A percentile compares a stretch with the other conserved stretches of the same genome.
Conservation (phyloP, 2,329 filamentous ascomycete genomes). For the Trichoderma sp. region DNA sequence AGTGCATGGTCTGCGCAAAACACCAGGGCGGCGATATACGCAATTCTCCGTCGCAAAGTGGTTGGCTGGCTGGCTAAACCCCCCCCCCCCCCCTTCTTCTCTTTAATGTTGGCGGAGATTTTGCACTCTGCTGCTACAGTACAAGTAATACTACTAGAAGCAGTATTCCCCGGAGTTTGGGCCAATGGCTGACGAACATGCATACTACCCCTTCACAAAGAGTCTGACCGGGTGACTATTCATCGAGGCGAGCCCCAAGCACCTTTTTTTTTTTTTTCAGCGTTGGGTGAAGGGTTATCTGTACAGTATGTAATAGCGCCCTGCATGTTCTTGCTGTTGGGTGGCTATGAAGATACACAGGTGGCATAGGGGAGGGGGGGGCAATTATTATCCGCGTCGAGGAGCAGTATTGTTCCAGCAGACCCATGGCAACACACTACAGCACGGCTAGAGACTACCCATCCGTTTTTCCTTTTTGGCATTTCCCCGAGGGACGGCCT, state of each 20-base stretch:
- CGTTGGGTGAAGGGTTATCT: not conserved
- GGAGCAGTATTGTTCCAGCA: not conserved
- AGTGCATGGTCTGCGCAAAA: not conserved
- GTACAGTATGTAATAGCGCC: too few species aligned
- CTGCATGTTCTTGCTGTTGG: not conserved
- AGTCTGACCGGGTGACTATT: not conserved
- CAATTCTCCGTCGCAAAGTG: conserved; percentile 6
- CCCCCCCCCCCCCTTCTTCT: too few species aligned
- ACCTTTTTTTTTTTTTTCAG: not conserved
- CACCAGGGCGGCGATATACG: not conserved
- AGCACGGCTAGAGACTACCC: not conserved
- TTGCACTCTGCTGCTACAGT: not conserved
- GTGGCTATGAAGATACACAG: not conserved
- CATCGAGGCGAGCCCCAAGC: not conserved
- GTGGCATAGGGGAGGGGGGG: not conserved
- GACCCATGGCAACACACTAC: not conserved
- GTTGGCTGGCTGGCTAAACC: not conserved
- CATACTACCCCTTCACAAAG: not conserved
- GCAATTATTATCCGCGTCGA: not conserved
- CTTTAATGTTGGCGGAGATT: conserved; percentile 1
- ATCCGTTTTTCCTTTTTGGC: conserved; percentile 11
- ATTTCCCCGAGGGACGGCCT: conserved; percentile 2
- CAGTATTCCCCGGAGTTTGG: not conserved
- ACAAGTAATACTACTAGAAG: not conserved
- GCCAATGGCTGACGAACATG: not conserved